Percentiles rank a stretch among this genome's conserved stretches.
These are phyloP conservation scores for Gamsiella multidivaricata DNA, from an alignment of 192 early-diverging fungal genomes.

Conservation along the genomic window DNA sequence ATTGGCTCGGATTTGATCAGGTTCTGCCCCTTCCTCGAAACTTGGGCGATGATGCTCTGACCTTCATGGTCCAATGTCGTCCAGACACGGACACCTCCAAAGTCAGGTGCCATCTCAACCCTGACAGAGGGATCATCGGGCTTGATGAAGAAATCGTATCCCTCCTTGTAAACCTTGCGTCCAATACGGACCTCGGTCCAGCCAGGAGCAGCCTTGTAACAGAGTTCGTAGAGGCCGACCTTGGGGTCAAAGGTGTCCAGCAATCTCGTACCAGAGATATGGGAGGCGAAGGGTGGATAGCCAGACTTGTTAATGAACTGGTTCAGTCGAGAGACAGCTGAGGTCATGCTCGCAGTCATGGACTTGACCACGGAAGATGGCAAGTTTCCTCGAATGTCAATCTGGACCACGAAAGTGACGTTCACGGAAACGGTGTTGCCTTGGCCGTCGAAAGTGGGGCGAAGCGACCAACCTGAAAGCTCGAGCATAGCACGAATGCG, in stretches of 20 bases:
- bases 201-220: conserved; percentile 53
- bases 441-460: conserved; percentile 56
- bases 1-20: background rate
- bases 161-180: conserved; percentile 56
- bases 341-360: conserved; percentile 59
- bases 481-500: conserved; percentile 57
- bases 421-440: conserved; percentile 54
- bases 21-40: conserved; percentile 47
- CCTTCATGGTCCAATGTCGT: conserved; percentile 51
- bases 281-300: conserved; percentile 65
- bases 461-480: conserved; percentile 63
- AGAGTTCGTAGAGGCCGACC: conserved; percentile 55
- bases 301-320: conserved; percentile 59
- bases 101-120: conserved; percentile 49
- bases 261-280: conserved; percentile 59
- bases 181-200: conserved; percentile 61
- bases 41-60: conserved; percentile 51
- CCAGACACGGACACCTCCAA: conserved; percentile 52
- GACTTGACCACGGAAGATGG: conserved; percentile 54
- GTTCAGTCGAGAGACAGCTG: conserved; percentile 54
- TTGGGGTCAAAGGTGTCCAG: conserved; percentile 53
- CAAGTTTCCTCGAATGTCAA: conserved; percentile 60
- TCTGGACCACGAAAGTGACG: conserved; percentile 59
- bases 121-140: conserved; percentile 52
- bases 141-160: conserved; percentile 56